These are phyloP conservation scores for Evernia prunastri DNA, from an alignment of 495 filamentous ascomycete genomes.

Conservation along the genomic window DNA sequence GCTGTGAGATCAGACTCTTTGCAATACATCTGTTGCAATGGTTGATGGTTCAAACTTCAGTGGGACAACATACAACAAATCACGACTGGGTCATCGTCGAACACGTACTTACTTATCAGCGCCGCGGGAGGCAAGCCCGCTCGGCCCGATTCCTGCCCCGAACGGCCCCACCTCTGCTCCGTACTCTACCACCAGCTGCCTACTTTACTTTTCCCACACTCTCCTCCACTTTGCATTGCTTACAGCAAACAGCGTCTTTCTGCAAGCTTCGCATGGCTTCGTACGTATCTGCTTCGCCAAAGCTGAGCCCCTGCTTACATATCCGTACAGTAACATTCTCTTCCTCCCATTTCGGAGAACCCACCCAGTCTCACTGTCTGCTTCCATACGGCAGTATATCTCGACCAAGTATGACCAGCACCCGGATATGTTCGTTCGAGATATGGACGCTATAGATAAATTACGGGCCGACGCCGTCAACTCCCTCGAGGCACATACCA, in stretches of 20 bases:
- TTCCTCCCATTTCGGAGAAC: constrained; percentile 84
- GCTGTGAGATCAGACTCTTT: no score
- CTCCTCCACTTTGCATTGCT: neutral
- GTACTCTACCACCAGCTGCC: no score
- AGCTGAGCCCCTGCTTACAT: neutral
- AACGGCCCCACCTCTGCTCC: neutral
- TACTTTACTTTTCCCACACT: no score
- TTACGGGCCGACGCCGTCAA: constrained; percentile 76
- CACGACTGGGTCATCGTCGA: no score
- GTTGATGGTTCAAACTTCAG: no score
- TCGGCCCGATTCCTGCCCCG: no score
- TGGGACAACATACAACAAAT: no score
- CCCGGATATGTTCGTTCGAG: constrained; percentile 91
- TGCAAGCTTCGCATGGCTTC: constrained; percentile 12
- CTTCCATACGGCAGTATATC: constrained; percentile 90
- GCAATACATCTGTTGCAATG: no score
- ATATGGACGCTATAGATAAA: constrained; percentile 79
- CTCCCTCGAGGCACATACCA: constrained; percentile 82
- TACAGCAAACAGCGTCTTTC: neutral
- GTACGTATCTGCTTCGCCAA: constrained; percentile 1
- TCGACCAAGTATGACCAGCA: constrained; percentile 98
- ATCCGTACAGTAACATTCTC: constrained; percentile 41
- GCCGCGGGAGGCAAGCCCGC: no score
- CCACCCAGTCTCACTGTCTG: constrained; percentile 64
- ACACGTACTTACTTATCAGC: no score